A percentile compares a stretch with the other conserved stretches of the same genome.
These are phyloP conservation scores for Ophidiomyces ophidiicola DNA, from an alignment of 2,329 filamentous ascomycete genomes.

Conservation along the genomic window DNA sequence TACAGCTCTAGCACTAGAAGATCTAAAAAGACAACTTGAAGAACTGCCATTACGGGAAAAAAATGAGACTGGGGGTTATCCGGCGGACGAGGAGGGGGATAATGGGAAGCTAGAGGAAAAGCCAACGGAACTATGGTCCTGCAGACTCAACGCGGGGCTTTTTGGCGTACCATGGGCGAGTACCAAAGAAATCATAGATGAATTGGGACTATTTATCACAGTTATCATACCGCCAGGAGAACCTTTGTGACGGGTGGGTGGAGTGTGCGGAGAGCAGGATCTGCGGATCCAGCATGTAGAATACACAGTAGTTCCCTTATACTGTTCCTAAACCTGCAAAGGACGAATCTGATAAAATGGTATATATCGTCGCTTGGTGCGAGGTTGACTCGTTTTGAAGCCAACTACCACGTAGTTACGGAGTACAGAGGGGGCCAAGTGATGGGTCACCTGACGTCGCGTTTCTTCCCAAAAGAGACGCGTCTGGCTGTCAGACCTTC, in stretches of 20 bases:
- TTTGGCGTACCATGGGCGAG: slow-evolving; percentile 45
- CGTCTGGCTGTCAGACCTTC: neutral
- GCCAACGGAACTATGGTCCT: slow-evolving; percentile 35
- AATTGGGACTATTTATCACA: slow-evolving; percentile 25
- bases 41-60: slow-evolving; percentile 6
- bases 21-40: slow-evolving; percentile 36
- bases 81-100: slow-evolving; percentile 12
- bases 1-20: slow-evolving; percentile 38
- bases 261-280: neutral
- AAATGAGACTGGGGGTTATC: slow-evolving; percentile 14
- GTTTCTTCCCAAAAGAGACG: neutral
- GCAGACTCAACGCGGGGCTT: slow-evolving; percentile 46
- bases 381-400: too few relatives aligned
- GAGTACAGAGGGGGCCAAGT: neutral
- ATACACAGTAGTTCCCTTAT: too few relatives aligned
- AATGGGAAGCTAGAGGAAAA: slow-evolving; percentile 6
- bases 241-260: slow-evolving; percentile 9
- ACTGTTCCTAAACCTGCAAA: too few relatives aligned
- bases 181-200: slow-evolving; percentile 36
- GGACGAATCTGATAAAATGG: too few relatives aligned
- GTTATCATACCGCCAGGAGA: slow-evolving; percentile 23
- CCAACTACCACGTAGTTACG: neutral
- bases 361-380: too few relatives aligned
- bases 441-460: slow-evolving; percentile 4
- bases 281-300: neutral